Base-by-base conservation (phyloP, 1,284 basidiomycete species). In the Microbotryum violaceum region DNA sequence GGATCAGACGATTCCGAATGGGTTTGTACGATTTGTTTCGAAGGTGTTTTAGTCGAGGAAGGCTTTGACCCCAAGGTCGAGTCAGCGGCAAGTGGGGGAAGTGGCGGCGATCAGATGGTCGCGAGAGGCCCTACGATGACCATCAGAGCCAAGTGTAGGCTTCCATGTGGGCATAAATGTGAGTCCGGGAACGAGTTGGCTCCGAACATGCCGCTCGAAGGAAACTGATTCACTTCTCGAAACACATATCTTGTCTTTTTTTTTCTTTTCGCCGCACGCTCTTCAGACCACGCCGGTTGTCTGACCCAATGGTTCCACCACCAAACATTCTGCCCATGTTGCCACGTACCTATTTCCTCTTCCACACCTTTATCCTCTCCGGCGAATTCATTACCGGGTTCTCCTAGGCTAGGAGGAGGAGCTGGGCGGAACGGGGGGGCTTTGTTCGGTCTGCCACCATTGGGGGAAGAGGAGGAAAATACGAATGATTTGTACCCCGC, bases 1-100 rank as follows among this genome's bases (percentile, higher is more conserved):
- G 52, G 47, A 8, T 0, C 4, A 51, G 56, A 60, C 18, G 31
- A 42, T 16, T n/a, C 25, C 27, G 56, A 51, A 10, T 60, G 58
- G 58, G 37, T 55, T 6, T 60, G 58, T 20, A 55, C 58, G 53
- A 60, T 60, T 33, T 60, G 58, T 25, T 60, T 60, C 33, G 58
- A 60, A 51, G 53, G 58, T 2, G 4, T 8, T 29, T 33, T 14
- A 42, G 37, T 33, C 37, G 50, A 47, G 49, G 50, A 51, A 25
- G 33, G 44, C 33, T 2, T 16, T 18, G 16, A 42, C 18, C 14
- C 37, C 12, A 42, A 42, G 12, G 12, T 29, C 29, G 49, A 6
- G 12, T 21, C 14, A 6, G n/a, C 25, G 23, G 25, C 21, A 50
- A 29, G 25, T 23, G 12, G 21, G 5, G 49, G 49, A 14, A 50